Evolutionary conservation across 2,329 filamentous ascomycete species (phyloP).

Genomic region (Pseudogymnoascus pannorum): DNA sequence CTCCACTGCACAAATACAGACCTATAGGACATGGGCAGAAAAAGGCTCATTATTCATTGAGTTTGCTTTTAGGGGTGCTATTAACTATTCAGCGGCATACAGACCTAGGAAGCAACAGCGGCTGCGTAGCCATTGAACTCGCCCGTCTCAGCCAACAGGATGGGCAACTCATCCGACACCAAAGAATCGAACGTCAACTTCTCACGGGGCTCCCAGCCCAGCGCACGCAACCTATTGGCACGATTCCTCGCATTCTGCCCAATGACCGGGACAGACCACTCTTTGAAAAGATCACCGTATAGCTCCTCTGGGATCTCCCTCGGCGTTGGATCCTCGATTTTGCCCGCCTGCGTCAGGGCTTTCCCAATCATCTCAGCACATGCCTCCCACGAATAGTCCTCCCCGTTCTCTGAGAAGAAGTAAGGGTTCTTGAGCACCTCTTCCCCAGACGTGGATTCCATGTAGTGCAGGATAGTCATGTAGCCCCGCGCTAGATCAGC

Average conservation of each 20-base stretch:
- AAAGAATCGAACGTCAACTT: slow-evolving; percentile 35
- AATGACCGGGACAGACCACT: slow-evolving; percentile 31
- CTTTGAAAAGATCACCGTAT: slow-evolving; percentile 36
- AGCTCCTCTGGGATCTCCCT: slow-evolving; percentile 30
- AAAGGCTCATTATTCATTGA: not conserved
- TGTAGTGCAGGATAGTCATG: slow-evolving; percentile 36
- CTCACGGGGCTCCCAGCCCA: slow-evolving; percentile 40
- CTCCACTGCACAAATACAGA: not conserved
- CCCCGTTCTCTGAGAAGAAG: slow-evolving; percentile 41
- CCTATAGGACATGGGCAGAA: not conserved
- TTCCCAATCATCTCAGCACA: slow-evolving; percentile 33
- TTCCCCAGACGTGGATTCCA: slow-evolving; percentile 30
- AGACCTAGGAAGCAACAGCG: slow-evolving; percentile 13
- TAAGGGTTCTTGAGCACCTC: slow-evolving; percentile 38
- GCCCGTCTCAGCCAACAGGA: slow-evolving; percentile 28
- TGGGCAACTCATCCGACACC: slow-evolving; percentile 37
- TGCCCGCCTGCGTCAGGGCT: slow-evolving; percentile 32
- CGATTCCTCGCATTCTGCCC: slow-evolving; percentile 37
- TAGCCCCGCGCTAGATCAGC: slow-evolving; percentile 40
- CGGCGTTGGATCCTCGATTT: slow-evolving; percentile 31
- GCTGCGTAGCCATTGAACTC: slow-evolving; percentile 12
- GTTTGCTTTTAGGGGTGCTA: not conserved
- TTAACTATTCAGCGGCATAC: not conserved
- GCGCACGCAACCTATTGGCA: slow-evolving; percentile 35
- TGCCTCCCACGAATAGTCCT: slow-evolving; percentile 38